Percentiles rank a stretch among this genome's conserved stretches.
Conservation (phyloP, 2,329 filamentous ascomycete genomes). For the Triangularia setosa region DNA sequence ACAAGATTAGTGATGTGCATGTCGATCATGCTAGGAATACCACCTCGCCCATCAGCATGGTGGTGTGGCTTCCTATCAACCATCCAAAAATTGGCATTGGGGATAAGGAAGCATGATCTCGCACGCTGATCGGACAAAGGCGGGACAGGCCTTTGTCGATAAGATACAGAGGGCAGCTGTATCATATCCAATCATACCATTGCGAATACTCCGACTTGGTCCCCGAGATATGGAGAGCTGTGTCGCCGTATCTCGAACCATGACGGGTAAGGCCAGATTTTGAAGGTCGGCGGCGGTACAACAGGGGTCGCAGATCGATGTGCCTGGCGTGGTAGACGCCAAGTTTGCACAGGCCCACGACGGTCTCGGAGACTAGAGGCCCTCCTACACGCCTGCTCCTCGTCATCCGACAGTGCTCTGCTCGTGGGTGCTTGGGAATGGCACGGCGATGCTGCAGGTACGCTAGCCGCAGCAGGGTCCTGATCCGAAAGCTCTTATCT, state of each 20-base stretch:
- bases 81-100: not conserved
- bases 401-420: not conserved
- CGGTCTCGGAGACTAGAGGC: not conserved
- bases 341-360: not conserved
- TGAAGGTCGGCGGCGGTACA: not conserved
- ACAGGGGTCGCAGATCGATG: not conserved
- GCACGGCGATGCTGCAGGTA: not conserved
- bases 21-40: not conserved
- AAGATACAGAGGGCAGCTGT: not conserved
- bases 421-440: not conserved
- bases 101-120: not conserved
- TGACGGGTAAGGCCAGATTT: not conserved
- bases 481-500: constrained; percentile 3
- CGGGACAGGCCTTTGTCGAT: not conserved
- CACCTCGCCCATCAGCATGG: not conserved
- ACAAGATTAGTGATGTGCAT: not conserved
- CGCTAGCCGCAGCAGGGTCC: constrained; percentile 1
- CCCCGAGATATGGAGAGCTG: not conserved
- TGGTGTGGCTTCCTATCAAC: not conserved
- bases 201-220: not conserved
- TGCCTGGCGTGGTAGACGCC: not conserved
- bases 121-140: not conserved
- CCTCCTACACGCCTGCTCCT: not conserved
- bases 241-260: not conserved
- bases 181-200: not conserved